Conservation (phyloP, 495 filamentous ascomycete genomes). For the Xylaria venustula region DNA sequence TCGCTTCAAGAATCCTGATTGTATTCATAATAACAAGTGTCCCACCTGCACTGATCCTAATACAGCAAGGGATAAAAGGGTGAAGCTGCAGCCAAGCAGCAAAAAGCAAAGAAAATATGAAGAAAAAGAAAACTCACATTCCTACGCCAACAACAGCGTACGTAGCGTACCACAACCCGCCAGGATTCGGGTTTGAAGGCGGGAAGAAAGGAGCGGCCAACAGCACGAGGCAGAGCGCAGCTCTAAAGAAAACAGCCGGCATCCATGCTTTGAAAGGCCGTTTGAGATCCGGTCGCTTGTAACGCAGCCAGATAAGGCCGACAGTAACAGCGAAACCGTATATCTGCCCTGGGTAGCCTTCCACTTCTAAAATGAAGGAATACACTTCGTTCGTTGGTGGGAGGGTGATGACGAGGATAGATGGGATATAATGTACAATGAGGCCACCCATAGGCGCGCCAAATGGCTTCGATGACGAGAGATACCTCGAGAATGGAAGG, state of each 20-base stretch:
- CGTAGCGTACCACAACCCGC: constrained; percentile 65
- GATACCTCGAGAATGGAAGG: constrained; percentile 60
- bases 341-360: constrained; percentile 66
- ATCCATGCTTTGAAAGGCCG: constrained; percentile 71
- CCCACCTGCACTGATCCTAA: too few species aligned
- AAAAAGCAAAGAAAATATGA: neutral
- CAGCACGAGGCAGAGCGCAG: constrained; percentile 44
- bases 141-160: constrained; percentile 71
- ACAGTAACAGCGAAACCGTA: constrained; percentile 57
- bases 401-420: constrained; percentile 61
- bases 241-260: constrained; percentile 48
- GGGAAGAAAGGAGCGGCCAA: constrained; percentile 57
- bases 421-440: constrained; percentile 67
- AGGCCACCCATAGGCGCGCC: constrained; percentile 65
- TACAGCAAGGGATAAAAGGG: too few species aligned
- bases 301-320: constrained; percentile 62
- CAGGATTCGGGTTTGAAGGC: constrained; percentile 49
- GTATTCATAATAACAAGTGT: too few species aligned
- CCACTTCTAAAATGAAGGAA: constrained; percentile 71
- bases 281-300: constrained; percentile 56
- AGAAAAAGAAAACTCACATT: constrained; percentile 54
- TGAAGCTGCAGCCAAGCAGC: too few species aligned
- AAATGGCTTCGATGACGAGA: constrained; percentile 68
- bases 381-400: constrained; percentile 67
- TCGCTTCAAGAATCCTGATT: too few species aligned